Percentiles rank a stretch among this genome's conserved stretches.
These are phyloP conservation scores for Colletotrichum sp. DNA, from an alignment of 2,329 filamentous ascomycete species.

Conservation along the genomic window DNA sequence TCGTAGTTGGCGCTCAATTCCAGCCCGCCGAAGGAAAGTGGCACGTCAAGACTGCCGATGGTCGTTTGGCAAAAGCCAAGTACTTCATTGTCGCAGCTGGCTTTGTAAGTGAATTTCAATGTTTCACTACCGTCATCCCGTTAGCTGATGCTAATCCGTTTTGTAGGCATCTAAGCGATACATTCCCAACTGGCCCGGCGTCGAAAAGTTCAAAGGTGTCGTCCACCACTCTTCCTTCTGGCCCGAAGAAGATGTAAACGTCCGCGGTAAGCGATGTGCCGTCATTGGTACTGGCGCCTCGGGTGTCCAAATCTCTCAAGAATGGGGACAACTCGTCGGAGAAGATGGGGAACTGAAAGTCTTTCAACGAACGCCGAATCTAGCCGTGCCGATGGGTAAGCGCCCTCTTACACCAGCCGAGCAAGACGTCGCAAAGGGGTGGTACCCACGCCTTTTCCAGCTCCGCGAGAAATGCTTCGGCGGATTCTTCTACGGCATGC, in stretches of 20 bases:
- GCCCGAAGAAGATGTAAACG: slow-evolving; percentile 61
- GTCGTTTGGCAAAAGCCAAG: slow-evolving; percentile 51
- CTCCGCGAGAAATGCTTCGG: slow-evolving; percentile 55
- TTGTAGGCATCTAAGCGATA: slow-evolving; percentile 61
- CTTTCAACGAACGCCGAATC: slow-evolving; percentile 72
- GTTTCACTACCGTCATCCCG: background rate
- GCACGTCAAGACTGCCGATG: slow-evolving; percentile 54
- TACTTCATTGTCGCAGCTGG: slow-evolving; percentile 60
- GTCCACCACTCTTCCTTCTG: slow-evolving; percentile 67
- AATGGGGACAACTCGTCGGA: slow-evolving; percentile 48
- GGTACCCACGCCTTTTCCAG: slow-evolving; percentile 57
- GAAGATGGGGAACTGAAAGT: slow-evolving; percentile 58
- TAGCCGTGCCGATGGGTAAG: slow-evolving; percentile 63
- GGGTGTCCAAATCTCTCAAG: slow-evolving; percentile 69
- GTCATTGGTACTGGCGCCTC: slow-evolving; percentile 70
- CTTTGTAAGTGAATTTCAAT: slow-evolving; percentile 40
- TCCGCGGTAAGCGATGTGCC: slow-evolving; percentile 62
- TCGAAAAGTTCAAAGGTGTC: slow-evolving; percentile 63
- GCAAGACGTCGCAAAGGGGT: slow-evolving; percentile 49
- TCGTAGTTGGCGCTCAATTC: slow-evolving; percentile 57
- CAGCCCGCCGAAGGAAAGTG: slow-evolving; percentile 52
- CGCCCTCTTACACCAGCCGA: slow-evolving; percentile 44
- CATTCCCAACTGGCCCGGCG: slow-evolving; percentile 63
- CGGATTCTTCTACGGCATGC: slow-evolving; percentile 64
- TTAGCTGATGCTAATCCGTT: background rate